phyloP scores from a whole-genome alignment of 768 basidiomycete genomes.

The Podaxis carcinomalis region DNA sequence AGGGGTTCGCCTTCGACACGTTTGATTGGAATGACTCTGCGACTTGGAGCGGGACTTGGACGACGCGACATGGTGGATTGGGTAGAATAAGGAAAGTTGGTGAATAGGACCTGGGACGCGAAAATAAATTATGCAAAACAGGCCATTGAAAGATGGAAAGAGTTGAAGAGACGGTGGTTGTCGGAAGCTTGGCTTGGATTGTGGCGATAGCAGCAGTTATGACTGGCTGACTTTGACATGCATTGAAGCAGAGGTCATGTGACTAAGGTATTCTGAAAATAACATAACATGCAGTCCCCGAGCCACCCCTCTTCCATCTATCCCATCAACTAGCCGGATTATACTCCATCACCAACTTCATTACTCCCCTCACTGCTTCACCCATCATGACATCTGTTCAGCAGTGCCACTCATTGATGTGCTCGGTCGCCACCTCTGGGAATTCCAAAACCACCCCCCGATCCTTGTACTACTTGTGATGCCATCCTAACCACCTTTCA shows the following conservation, averaged over 20 bases:
- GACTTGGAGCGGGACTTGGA: constrained; percentile 32
- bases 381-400: background rate
- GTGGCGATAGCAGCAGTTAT: background rate
- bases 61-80: constrained; percentile 30
- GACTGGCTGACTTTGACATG: background rate
- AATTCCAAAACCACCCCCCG: background rate
- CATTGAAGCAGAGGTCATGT: background rate
- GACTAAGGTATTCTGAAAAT: background rate
- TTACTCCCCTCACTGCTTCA: background rate
- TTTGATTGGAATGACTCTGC: constrained; percentile 44
- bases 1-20: constrained; percentile 64
- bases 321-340: background rate
- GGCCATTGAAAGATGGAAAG: background rate
- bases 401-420: background rate
- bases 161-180: background rate
- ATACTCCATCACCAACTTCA: background rate
- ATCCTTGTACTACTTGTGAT: background rate
- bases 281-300: background rate
- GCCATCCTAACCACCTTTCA: background rate
- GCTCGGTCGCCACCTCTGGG: background rate
- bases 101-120: background rate
- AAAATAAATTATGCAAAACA: background rate
- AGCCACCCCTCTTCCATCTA: background rate
- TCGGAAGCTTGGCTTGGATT: background rate
- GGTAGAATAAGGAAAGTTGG: background rate